A percentile compares a stretch with the other conserved stretches of the same genome.
phyloP scores from a whole-genome alignment of 257 asterid species.

The Fraxinus anomala region DNA sequence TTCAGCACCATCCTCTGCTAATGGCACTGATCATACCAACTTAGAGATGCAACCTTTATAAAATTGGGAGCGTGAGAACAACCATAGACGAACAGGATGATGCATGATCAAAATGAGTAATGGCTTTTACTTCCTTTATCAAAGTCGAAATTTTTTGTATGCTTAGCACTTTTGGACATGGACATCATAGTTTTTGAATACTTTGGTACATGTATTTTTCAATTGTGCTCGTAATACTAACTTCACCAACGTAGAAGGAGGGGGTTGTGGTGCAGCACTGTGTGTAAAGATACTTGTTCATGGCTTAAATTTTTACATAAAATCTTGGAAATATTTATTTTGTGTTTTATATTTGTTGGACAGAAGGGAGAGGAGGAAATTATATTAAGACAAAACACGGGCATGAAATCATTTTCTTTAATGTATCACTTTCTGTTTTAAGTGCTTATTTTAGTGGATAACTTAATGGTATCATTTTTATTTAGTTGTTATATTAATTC shows the following conservation, averaged over 20 bases:
- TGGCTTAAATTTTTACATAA: too few relatives aligned
- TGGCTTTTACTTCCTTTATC: neutral
- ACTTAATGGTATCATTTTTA: too few relatives aligned
- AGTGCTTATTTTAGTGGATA: too few relatives aligned
- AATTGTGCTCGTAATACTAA: neutral
- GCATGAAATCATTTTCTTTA: too few relatives aligned
- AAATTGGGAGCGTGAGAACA: conserved; percentile 10
- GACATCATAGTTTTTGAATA: neutral
- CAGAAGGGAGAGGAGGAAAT: too few relatives aligned
- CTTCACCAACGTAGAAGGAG: neutral
- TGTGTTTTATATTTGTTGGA: too few relatives aligned
- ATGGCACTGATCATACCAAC: conserved; percentile 47
- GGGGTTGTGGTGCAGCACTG: too few relatives aligned
- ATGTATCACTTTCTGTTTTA: too few relatives aligned
- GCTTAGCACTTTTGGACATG: neutral
- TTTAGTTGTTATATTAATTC: too few relatives aligned
- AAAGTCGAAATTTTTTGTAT: neutral
- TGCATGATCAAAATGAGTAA: neutral
- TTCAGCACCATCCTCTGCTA: conserved; percentile 51
- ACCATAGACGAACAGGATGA: neutral
- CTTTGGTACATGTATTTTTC: neutral
- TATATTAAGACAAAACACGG: too few relatives aligned
- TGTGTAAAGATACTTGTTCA: too few relatives aligned
- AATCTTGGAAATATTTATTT: too few relatives aligned
- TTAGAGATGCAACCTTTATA: conserved; percentile 83